A percentile compares a stretch with the other conserved stretches of the same genome.
Conservation (phyloP, 345 rosid genomes). For the Camelina hispida region DNA sequence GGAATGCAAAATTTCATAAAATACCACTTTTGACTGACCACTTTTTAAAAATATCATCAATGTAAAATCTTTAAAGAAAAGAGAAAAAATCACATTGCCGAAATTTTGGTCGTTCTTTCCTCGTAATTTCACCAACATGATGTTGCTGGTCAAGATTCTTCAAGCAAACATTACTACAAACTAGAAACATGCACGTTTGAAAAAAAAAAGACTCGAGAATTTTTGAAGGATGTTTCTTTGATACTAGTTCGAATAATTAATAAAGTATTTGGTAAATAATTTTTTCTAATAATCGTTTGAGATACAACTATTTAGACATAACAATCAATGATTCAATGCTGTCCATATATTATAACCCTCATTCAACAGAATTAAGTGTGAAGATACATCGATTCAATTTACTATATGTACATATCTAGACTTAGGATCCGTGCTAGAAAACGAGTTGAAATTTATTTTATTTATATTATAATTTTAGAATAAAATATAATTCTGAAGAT, state of each 20-base stretch:
- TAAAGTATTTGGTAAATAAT: not conserved
- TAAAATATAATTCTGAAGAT: too few relatives aligned
- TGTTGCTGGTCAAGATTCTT: too few relatives aligned
- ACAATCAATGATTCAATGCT: not conserved
- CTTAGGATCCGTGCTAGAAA: too few relatives aligned
- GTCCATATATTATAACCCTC: not conserved
- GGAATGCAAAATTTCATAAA: too few relatives aligned
- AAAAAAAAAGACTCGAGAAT: not conserved
- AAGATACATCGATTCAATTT: not conserved
- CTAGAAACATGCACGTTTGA: not conserved
- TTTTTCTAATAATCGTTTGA: not conserved
- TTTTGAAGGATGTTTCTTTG: not conserved
- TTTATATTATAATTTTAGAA: too few relatives aligned
- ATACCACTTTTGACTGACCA: too few relatives aligned
- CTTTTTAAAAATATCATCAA: not conserved
- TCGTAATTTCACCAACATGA: not conserved
- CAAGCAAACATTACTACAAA: too few relatives aligned
- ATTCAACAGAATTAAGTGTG: not conserved
- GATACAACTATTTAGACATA: not conserved
- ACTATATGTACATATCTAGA: too few relatives aligned
- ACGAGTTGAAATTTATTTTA: too few relatives aligned
- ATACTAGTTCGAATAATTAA: not conserved
- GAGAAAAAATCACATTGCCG: too few relatives aligned
- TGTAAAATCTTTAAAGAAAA: too few relatives aligned
- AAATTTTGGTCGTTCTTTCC: not conserved